Conservation (phyloP, 1,139 yeast species). For the Hyphopichia khmerensis region DNA sequence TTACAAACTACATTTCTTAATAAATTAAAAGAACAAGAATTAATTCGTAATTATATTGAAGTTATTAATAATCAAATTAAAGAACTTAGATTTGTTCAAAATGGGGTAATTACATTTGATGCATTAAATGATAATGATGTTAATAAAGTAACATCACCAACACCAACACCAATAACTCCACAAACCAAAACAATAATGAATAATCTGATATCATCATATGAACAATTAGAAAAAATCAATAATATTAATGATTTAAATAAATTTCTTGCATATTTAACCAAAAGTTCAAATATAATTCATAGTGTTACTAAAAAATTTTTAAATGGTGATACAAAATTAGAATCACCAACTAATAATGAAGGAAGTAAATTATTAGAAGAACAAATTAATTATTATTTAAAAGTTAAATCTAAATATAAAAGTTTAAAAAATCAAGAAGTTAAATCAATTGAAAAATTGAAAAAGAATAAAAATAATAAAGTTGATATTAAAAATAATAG, state of each 20-base stretch:
- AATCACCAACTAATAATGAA: background rate
- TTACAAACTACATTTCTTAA: slow-evolving; percentile 35
- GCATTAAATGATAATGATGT: slow-evolving; percentile 27
- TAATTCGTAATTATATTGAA: slow-evolving; percentile 45
- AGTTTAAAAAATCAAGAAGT: slow-evolving; percentile 16
- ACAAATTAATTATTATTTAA: slow-evolving; percentile 38
- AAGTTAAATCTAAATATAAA: slow-evolving; percentile 25
- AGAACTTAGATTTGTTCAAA: slow-evolving; percentile 45
- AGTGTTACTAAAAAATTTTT: slow-evolving; percentile 35
- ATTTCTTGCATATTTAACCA: slow-evolving; percentile 40
- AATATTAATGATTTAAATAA: slow-evolving; percentile 44
- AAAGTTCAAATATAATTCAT: slow-evolving; percentile 39
- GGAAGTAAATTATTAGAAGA: slow-evolving; percentile 18
- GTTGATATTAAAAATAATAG: slow-evolving; percentile 2
- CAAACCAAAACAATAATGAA: slow-evolving; percentile 3
- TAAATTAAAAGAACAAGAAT: slow-evolving; percentile 45
- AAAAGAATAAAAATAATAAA: slow-evolving; percentile 5
- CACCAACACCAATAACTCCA: slow-evolving; percentile 5
- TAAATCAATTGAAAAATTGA: slow-evolving; percentile 11
- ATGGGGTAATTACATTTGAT: slow-evolving; percentile 47
- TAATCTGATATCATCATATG: slow-evolving; percentile 12
- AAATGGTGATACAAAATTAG: slow-evolving; percentile 2
- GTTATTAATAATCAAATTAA: slow-evolving; percentile 46
- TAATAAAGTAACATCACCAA: slow-evolving; percentile 3
- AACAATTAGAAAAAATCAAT: slow-evolving; percentile 41